phyloP scores from a whole-genome alignment of 495 filamentous ascomycete genomes.

The Alectoria sarmentosa region DNA sequence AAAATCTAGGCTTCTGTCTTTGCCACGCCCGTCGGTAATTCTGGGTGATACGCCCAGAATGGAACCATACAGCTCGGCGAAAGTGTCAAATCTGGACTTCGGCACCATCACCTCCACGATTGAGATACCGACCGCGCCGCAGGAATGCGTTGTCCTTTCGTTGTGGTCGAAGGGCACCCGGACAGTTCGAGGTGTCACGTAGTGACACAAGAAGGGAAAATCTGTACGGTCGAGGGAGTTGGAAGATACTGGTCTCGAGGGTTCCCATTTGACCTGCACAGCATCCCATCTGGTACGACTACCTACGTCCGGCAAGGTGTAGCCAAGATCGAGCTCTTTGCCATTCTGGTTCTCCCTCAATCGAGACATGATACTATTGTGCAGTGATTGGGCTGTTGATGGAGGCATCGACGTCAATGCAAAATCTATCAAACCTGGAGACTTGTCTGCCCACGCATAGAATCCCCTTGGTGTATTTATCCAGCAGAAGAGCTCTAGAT shows the following conservation, averaged over 20 bases:
- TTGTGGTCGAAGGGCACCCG: not conserved
- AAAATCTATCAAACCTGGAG: not conserved
- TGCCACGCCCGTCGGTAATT: not conserved
- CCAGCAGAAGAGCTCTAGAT: constrained; percentile 5
- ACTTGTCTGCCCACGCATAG: not conserved
- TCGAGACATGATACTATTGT: not conserved
- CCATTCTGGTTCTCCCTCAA: not conserved
- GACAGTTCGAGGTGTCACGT: not conserved
- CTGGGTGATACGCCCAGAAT: not conserved
- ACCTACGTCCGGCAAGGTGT: not conserved
- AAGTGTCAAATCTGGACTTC: not conserved
- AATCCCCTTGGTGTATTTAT: not conserved
- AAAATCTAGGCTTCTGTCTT: no score
- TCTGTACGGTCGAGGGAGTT: not conserved
- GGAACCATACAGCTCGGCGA: not conserved
- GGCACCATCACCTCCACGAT: not conserved
- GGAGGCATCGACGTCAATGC: constrained; percentile 1
- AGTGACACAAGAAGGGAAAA: constrained; percentile 1
- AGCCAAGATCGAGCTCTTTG: not conserved
- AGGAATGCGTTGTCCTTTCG: not conserved
- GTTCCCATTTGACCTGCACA: constrained; percentile 3
- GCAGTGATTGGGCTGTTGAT: constrained; percentile 5
- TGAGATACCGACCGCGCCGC: constrained; percentile 3
- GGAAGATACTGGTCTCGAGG: not conserved
- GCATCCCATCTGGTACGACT: not conserved